phyloP scores from a whole-genome alignment of 2,329 filamentous ascomycete genomes.

The Lomentospora prolificans region DNA sequence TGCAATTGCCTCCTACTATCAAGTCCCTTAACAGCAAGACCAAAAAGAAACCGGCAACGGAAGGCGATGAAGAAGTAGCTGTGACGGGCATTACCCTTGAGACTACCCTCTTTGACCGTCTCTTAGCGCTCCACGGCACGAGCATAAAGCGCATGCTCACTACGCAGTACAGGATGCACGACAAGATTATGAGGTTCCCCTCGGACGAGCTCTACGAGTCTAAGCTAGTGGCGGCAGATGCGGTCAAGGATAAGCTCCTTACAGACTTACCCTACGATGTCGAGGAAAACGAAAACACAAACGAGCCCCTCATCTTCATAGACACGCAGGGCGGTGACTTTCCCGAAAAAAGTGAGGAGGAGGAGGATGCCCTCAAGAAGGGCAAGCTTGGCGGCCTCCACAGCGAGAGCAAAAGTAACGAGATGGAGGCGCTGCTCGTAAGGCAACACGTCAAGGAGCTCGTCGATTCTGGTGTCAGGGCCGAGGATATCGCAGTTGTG shows the following conservation, averaged over 20 bases:
- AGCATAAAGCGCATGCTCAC: slow-evolving; percentile 90
- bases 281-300: slow-evolving; percentile 73
- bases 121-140: slow-evolving; percentile 71
- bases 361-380: slow-evolving; percentile 35
- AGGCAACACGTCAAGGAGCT: slow-evolving; percentile 66
- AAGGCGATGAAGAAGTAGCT: slow-evolving; percentile 23
- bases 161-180: slow-evolving; percentile 96
- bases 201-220: slow-evolving; percentile 80
- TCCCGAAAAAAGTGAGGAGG: slow-evolving; percentile 70
- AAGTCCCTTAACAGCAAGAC: slow-evolving; percentile 59
- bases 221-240: slow-evolving; percentile 69
- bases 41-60: slow-evolving; percentile 23
- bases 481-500: slow-evolving; percentile 83
- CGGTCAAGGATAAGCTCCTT: slow-evolving; percentile 65
- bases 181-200: slow-evolving; percentile 89
- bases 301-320: slow-evolving; percentile 81
- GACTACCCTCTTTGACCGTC: slow-evolving; percentile 84
- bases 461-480: slow-evolving; percentile 66
- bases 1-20: slow-evolving; percentile 90
- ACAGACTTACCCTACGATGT: slow-evolving; percentile 67
- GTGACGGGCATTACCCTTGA: slow-evolving; percentile 59
- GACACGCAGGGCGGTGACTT: slow-evolving; percentile 95
- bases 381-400: slow-evolving; percentile 32
- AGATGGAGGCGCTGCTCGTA: slow-evolving; percentile 78
- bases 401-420: slow-evolving; percentile 74